phyloP scores from a whole-genome alignment of 805 yeast genomes.

The Phaffomyces antillensis region DNA sequence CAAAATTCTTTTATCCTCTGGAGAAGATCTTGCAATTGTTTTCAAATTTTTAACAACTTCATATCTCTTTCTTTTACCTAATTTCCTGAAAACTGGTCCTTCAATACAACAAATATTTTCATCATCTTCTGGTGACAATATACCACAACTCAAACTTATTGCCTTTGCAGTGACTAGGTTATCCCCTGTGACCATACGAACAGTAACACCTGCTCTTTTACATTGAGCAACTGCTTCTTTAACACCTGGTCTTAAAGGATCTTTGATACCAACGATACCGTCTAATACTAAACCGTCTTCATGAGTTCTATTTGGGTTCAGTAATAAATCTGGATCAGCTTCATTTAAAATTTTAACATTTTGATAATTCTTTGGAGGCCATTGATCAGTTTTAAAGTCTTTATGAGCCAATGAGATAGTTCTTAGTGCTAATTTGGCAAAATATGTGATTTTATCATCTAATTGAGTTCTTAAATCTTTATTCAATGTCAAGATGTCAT shows the following conservation, averaged over 20 bases:
- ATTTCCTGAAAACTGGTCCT: slow-evolving; percentile 80
- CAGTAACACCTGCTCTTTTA: slow-evolving; percentile 85
- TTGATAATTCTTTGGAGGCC: slow-evolving; percentile 62
- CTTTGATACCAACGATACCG: slow-evolving; percentile 86
- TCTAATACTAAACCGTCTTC: slow-evolving; percentile 47
- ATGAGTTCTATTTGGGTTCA: slow-evolving; percentile 27
- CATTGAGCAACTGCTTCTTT: slow-evolving; percentile 84
- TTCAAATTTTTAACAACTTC: slow-evolving; percentile 63
- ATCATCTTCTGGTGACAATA: slow-evolving; percentile 41
- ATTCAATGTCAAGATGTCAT: slow-evolving; percentile 23
- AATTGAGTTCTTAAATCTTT: slow-evolving; percentile 24
- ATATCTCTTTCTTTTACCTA: slow-evolving; percentile 49
- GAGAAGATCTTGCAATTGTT: slow-evolving; percentile 91
- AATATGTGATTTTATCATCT: slow-evolving; percentile 38
- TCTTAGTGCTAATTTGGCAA: slow-evolving; percentile 77
- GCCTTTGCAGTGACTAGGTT: slow-evolving; percentile 87
- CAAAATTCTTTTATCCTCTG: slow-evolving; percentile 86
- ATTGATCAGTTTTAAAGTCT: slow-evolving; percentile 45
- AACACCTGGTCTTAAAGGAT: slow-evolving; percentile 89
- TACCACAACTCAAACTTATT: slow-evolving; percentile 82
- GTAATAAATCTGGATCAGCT: slow-evolving; percentile 37
- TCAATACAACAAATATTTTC: slow-evolving; percentile 71
- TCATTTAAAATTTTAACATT: slow-evolving; percentile 26
- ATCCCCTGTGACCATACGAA: slow-evolving; percentile 98
- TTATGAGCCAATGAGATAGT: slow-evolving; percentile 84